Base-by-base conservation (phyloP, 1,139 yeast species). In the Torulaspora pretoriensis region DNA sequence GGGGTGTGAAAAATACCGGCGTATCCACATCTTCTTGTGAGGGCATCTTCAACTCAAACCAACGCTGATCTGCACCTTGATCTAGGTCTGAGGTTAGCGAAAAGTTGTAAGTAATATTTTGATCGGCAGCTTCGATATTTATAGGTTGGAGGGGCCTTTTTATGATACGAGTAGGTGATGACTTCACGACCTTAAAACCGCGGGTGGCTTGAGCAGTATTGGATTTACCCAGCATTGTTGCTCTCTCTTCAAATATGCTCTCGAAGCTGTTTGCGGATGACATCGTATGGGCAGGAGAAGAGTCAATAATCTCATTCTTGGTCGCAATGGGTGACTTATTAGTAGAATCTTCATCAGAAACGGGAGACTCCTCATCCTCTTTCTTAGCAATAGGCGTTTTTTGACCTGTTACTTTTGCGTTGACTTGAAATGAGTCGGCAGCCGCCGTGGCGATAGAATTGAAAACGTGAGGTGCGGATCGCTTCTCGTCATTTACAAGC, bases 11-110 rank as follows among this genome's bases (percentile, higher is more conserved):
- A n/a, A 44, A 48, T 6, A 30, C 38, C 23, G 38, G 43, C 16
- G 43, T 46, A 13, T 45, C 37, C 14, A 48, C 26, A 30, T 50
- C 57, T 5, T 55, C 58, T 25, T 53, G 53, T 8, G 59, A 54
- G 2, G 51, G 50, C 34, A 54, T 45, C 12, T 45, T 47, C 19
- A 55, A 34, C 33, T 53, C 54, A 25, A 52, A 38, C 46, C 51
- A 45, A 12, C 57, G 42, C 22, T 48, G 47, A 37, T 54, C 49
- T 7, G 49, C 33, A 9, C 40, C 48, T 9, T 40, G 39, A 24
- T 46, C 43, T n/a, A 47, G 42, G 23, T 54, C 52, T 9, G 56
- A 54, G 8, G 50, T 40, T 29, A 55, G 45, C 6, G 56, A 54
- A 32, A 48, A 43, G 39, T 53, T 56, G n/a, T 53, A 52, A 5